Conservation (phyloP, 805 yeast species). For the Zygoascus tannicola region DNA sequence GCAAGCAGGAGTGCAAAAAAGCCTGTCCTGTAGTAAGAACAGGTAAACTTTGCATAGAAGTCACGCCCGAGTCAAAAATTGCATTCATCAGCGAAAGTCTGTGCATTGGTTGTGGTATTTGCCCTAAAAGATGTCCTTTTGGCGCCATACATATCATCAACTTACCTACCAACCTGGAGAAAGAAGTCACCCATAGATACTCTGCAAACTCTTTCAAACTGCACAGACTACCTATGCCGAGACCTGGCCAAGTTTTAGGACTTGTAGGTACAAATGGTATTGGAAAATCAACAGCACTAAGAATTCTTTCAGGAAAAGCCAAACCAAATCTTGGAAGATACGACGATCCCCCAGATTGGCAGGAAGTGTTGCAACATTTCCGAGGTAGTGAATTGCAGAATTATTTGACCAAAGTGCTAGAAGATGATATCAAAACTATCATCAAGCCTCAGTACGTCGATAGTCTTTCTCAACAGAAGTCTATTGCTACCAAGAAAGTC, state of each 20-base stretch:
- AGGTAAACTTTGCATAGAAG: constrained; percentile 96
- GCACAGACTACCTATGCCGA: constrained; percentile 94
- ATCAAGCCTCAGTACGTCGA: constrained; percentile 99
- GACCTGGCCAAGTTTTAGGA: constrained; percentile 98
- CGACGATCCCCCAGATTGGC: constrained; percentile 98
- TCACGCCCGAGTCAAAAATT: constrained; percentile 78
- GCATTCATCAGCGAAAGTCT: constrained; percentile 89
- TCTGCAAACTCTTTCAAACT: constrained; percentile 96
- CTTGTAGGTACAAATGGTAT: constrained; percentile 99
- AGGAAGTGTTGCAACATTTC: constrained; percentile 79
- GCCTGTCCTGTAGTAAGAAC: constrained; percentile 97
- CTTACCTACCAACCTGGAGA: constrained; percentile 88
- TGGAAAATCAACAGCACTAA: constrained; percentile 95
- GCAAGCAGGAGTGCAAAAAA: constrained; percentile 96
- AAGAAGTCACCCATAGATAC: constrained; percentile 91
- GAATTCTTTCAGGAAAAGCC: constrained; percentile 93
- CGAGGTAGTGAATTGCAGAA: constrained; percentile 97
- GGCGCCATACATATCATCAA: constrained; percentile 95
- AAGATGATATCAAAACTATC: constrained; percentile 90
- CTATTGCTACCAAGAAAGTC: constrained; percentile 75
- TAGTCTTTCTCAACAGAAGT: constrained; percentile 91
- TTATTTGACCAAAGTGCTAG: constrained; percentile 86
- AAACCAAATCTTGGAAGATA: constrained; percentile 92
- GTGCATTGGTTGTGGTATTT: constrained; percentile 99
- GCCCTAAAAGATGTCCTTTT: constrained; percentile 97